Conservation (phyloP, 805 yeast genomes). For the Nakazawaea sp. region DNA sequence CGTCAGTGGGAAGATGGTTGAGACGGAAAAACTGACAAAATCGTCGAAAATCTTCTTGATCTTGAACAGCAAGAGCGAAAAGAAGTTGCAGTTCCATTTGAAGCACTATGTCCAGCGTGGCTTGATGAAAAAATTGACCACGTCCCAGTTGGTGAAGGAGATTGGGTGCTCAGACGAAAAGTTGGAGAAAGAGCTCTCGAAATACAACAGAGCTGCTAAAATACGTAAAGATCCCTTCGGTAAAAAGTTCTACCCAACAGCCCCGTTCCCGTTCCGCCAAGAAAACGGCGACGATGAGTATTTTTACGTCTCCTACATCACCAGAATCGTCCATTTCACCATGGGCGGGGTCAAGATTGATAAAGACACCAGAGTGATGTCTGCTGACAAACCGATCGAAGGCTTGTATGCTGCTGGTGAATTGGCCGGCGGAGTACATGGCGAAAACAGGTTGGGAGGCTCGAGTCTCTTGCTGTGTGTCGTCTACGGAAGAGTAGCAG, state of each 20-base stretch:
- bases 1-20: constrained; percentile 51
- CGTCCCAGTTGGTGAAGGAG: constrained; percentile 35
- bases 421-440: constrained; percentile 64
- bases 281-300: constrained; percentile 19
- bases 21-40: constrained; percentile 20
- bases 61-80: constrained; percentile 38
- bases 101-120: constrained; percentile 52
- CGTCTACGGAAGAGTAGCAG: constrained; percentile 51
- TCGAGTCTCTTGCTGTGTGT: constrained; percentile 53
- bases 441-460: constrained; percentile 55
- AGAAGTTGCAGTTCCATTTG: constrained; percentile 40
- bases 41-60: constrained; percentile 39
- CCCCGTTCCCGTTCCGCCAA: constrained; percentile 30
- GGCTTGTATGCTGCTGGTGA: constrained; percentile 63
- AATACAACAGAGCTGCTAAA: constrained; percentile 33
- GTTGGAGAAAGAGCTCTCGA: constrained; percentile 27
- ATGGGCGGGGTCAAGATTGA: constrained; percentile 63
- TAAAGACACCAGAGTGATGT: constrained; percentile 32
- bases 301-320: constrained; percentile 46
- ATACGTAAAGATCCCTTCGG: constrained; percentile 31
- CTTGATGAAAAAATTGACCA: constrained; percentile 40
- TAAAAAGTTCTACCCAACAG: constrained; percentile 40
- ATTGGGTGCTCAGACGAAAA: constrained; percentile 25
- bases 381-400: constrained; percentile 24
- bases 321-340: constrained; percentile 57